Evolutionary conservation across 2,329 filamentous ascomycete genomes (phyloP).

Genomic region (Oidium heveae): DNA sequence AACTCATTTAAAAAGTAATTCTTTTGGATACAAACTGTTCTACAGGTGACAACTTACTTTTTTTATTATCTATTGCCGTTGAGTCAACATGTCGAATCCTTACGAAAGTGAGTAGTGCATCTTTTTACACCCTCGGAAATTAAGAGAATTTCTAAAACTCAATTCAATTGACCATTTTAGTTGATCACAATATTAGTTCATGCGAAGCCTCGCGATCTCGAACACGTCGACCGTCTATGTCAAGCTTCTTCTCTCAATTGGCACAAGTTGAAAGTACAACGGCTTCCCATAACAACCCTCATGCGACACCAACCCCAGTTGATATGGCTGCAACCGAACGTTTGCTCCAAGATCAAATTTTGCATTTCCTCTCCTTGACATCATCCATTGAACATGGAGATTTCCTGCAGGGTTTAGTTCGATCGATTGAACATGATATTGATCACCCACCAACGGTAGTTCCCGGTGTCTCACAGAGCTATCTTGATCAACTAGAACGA

Average conservation of each 20-base stretch:
- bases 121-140: no score
- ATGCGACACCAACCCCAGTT: constrained; percentile 32
- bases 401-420: constrained; percentile 25
- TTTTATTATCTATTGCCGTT: no score
- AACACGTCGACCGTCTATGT: constrained; percentile 33
- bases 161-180: constrained; percentile 14
- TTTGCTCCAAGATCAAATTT: constrained; percentile 32
- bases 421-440: constrained; percentile 23
- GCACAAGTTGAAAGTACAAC: constrained; percentile 15
- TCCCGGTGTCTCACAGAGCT: constrained; percentile 30
- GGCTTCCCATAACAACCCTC: constrained; percentile 22
- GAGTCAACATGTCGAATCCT: no score
- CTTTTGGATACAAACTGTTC: no score
- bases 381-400: constrained; percentile 13
- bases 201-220: constrained; percentile 14
- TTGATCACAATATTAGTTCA: constrained; percentile 37
- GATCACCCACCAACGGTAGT: constrained; percentile 25
- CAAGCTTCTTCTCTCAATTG: constrained; percentile 32
- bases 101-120: no score
- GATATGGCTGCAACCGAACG: constrained; percentile 31
- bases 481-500: constrained; percentile 32
- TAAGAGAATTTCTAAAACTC: no score
- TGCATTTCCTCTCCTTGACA: constrained; percentile 21
- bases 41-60: no score
- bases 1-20: no score